These are phyloP conservation scores for Veloboletus limbatus DNA, from an alignment of 1,284 basidiomycete genomes.

Conservation along the genomic window DNA sequence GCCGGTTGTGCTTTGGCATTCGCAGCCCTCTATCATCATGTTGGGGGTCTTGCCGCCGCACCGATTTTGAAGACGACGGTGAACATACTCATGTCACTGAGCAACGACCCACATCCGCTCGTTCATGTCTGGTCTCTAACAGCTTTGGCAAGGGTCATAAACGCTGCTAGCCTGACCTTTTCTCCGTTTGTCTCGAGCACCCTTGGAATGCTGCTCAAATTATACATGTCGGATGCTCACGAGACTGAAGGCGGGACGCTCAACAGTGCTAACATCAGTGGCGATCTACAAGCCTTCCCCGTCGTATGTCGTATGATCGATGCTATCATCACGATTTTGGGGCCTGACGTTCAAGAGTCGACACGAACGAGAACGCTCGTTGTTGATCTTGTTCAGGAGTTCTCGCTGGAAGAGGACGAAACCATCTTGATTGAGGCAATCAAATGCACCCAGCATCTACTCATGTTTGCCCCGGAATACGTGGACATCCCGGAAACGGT, in stretches of 20 bases:
- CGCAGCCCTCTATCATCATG: slow-evolving; percentile 90
- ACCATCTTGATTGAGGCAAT: slow-evolving; percentile 91
- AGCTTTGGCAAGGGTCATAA: slow-evolving; percentile 84
- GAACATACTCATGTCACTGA: slow-evolving; percentile 93
- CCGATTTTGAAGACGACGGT: slow-evolving; percentile 95
- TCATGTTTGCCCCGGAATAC: slow-evolving; percentile 90
- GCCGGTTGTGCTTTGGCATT: slow-evolving; percentile 95
- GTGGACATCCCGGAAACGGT: slow-evolving; percentile 80
- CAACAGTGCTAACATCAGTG: slow-evolving; percentile 81
- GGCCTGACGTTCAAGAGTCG: slow-evolving; percentile 93
- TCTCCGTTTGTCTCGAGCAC: slow-evolving; percentile 87
- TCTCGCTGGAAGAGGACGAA: slow-evolving; percentile 84
- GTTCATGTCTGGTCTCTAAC: slow-evolving; percentile 94
- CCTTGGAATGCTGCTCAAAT: slow-evolving; percentile 86
- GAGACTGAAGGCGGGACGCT: slow-evolving; percentile 92
- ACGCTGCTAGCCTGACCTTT: slow-evolving; percentile 91
- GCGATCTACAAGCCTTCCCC: slow-evolving; percentile 89
- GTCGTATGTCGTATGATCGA: slow-evolving; percentile 91
- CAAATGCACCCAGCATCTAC: slow-evolving; percentile 93
- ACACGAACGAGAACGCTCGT: slow-evolving; percentile 78
- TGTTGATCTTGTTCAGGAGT: slow-evolving; percentile 83
- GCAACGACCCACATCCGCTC: slow-evolving; percentile 94
- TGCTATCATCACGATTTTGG: slow-evolving; percentile 90
- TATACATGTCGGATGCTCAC: slow-evolving; percentile 90
- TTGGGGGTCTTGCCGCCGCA: slow-evolving; percentile 91